Conservation (phyloP, 2,329 filamentous ascomycete species). For the Trichothecium sympodiale region DNA sequence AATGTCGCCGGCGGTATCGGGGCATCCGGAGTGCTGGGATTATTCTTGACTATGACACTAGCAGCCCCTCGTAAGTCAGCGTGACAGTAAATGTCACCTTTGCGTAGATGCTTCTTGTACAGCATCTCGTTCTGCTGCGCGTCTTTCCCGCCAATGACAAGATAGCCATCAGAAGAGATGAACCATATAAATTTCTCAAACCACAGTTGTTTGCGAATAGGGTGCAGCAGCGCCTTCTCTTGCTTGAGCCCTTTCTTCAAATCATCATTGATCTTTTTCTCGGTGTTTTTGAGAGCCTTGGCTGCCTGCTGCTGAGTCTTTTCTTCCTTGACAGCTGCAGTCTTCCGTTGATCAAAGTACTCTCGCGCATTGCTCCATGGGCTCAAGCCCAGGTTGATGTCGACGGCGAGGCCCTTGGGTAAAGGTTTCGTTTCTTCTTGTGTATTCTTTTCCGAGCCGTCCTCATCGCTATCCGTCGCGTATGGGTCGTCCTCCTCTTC, state of each 20-base stretch:
- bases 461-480: slow-evolving; percentile 53
- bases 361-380: slow-evolving; percentile 84
- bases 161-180: slow-evolving; percentile 87
- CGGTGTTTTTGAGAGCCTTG: slow-evolving; percentile 77
- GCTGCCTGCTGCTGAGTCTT: slow-evolving; percentile 75
- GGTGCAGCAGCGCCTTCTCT: slow-evolving; percentile 78
- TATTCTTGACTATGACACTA: slow-evolving; percentile 86
- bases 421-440: slow-evolving; percentile 25
- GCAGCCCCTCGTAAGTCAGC: slow-evolving; percentile 79
- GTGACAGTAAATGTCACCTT: slow-evolving; percentile 85
- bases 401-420: slow-evolving; percentile 53
- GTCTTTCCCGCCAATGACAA: slow-evolving; percentile 84
- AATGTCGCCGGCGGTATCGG: slow-evolving; percentile 87
- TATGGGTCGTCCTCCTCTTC: slow-evolving; percentile 46
- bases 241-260: slow-evolving; percentile 82
- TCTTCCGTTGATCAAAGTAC: slow-evolving; percentile 84
- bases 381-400: slow-evolving; percentile 72
- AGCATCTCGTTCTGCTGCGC: slow-evolving; percentile 81
- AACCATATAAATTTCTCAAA: slow-evolving; percentile 98
- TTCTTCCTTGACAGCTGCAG: slow-evolving; percentile 74
- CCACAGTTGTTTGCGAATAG: slow-evolving; percentile 77
- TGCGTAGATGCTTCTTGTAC: slow-evolving; percentile 77
- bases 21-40: slow-evolving; percentile 61
- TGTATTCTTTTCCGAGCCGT: slow-evolving; percentile 21
- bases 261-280: slow-evolving; percentile 77